Conservation (phyloP, 2,329 filamentous ascomycete species). For the Paradendryphiella salina region DNA sequence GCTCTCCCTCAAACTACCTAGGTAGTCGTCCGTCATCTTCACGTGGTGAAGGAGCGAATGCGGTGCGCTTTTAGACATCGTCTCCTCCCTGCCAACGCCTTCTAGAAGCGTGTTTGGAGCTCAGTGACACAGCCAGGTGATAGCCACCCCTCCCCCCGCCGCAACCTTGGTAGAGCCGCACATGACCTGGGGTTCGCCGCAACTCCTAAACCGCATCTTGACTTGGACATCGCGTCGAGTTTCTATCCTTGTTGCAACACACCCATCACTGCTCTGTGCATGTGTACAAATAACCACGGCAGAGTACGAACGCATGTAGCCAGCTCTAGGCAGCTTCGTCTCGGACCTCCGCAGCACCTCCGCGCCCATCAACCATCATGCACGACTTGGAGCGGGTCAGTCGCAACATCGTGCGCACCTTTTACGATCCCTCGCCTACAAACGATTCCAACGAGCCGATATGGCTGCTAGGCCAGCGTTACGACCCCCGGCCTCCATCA, state of each 20-base stretch:
- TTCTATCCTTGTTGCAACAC: background rate
- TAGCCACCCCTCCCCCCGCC: constrained; percentile 15
- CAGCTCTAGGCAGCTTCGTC: constrained; percentile 17
- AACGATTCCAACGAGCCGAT: constrained; percentile 75
- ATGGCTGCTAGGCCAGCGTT: constrained; percentile 76
- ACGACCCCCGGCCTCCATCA: constrained; percentile 48
- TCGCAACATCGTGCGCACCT: constrained; percentile 83
- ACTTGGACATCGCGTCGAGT: background rate
- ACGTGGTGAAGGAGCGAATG: too few relatives aligned
- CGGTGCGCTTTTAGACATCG: background rate
- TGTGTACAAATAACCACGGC: background rate
- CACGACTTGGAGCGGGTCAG: constrained; percentile 72
- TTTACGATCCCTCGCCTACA: constrained; percentile 87
- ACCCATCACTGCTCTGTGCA: background rate
- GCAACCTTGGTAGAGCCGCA: constrained; percentile 8
- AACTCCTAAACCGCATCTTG: background rate
- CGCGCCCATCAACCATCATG: constrained; percentile 50
- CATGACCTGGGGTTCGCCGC: constrained; percentile 13
- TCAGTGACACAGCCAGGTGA: constrained; percentile 12
- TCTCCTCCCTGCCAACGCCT: background rate
- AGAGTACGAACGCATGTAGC: constrained; percentile 17
- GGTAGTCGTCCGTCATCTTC: background rate
- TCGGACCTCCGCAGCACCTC: constrained; percentile 21
- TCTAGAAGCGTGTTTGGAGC: constrained; percentile 1
- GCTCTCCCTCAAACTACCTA: too few relatives aligned